Percentiles rank a stretch among this genome's conserved stretches.
Evolutionary conservation across 768 basidiomycete species (phyloP).

Genomic region (Mycena filopes): DNA sequence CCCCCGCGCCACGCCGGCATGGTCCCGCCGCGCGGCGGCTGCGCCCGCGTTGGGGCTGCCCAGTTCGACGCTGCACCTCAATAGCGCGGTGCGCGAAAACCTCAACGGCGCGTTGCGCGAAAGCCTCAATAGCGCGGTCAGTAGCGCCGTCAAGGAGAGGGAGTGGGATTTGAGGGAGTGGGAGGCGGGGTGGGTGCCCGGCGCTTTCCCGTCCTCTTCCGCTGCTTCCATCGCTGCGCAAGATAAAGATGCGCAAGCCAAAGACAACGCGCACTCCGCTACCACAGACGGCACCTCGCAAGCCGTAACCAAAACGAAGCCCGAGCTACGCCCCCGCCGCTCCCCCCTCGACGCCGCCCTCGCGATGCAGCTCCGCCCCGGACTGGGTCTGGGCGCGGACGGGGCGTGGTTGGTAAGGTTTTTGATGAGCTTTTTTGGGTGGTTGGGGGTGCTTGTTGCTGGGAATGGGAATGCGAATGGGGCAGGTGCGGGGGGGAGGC

Average conservation of each 20-base stretch:
- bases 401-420: constrained; percentile 84
- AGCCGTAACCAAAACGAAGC: no score
- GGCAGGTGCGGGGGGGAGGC: no score
- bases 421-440: constrained; percentile 83
- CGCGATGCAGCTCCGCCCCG: constrained; percentile 82
- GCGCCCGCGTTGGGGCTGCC: constrained; percentile 53
- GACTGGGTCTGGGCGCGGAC: constrained; percentile 75
- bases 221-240: constrained; percentile 21
- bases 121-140: no score
- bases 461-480: constrained; percentile 39
- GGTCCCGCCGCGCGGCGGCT: constrained; percentile 56
- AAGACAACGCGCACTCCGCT: no score
- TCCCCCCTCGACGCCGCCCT: constrained; percentile 74
- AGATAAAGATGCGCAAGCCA: no score
- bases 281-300: no score
- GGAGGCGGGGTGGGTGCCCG: constrained; percentile 18
- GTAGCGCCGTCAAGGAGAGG: no score
- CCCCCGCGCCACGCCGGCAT: constrained; percentile 38
- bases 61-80: neutral
- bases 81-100: constrained; percentile 14
- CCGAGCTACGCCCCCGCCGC: no score
- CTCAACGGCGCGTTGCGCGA: no score
- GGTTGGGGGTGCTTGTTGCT: constrained; percentile 72
- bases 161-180: no score
- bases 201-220: constrained; percentile 31